Evolutionary conservation across 352 stramenopile species (phyloP).

Genomic region (Phytophthora boehmeriae): DNA sequence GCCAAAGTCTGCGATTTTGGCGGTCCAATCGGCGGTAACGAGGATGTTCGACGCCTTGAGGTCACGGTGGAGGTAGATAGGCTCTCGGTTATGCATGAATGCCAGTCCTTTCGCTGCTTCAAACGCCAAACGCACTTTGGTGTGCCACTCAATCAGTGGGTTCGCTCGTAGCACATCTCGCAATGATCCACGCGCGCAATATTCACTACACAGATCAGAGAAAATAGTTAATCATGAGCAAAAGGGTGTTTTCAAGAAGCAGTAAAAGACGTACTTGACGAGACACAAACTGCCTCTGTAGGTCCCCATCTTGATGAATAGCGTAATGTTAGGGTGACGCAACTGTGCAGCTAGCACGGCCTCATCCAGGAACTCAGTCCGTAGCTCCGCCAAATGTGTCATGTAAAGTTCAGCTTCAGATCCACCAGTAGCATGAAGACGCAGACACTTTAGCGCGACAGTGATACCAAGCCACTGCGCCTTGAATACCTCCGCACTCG

Average conservation of each 20-base stretch:
- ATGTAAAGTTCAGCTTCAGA: slow-evolving; percentile 68
- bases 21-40: slow-evolving; percentile 74
- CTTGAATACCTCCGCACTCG: slow-evolving; percentile 69
- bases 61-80: slow-evolving; percentile 77
- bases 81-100: slow-evolving; percentile 80
- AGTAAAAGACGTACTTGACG: slow-evolving; percentile 61
- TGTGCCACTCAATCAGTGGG: slow-evolving; percentile 68
- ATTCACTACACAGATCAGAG: slow-evolving; percentile 48
- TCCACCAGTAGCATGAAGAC: slow-evolving; percentile 34
- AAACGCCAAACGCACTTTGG: slow-evolving; percentile 70
- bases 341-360: slow-evolving; percentile 64
- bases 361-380: slow-evolving; percentile 72
- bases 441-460: slow-evolving; percentile 77
- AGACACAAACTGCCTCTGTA: slow-evolving; percentile 73
- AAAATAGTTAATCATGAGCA: slow-evolving; percentile 1
- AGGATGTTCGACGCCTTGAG: slow-evolving; percentile 81
- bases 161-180: slow-evolving; percentile 67
- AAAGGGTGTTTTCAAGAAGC: neutral
- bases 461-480: slow-evolving; percentile 78
- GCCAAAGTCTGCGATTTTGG: slow-evolving; percentile 78
- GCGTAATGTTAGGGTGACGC: slow-evolving; percentile 75
- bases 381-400: slow-evolving; percentile 66
- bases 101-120: slow-evolving; percentile 73
- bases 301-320: slow-evolving; percentile 75
- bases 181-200: slow-evolving; percentile 65